Conservation (phyloP, 768 basidiomycete species). For the Gyrodon lividus region DNA sequence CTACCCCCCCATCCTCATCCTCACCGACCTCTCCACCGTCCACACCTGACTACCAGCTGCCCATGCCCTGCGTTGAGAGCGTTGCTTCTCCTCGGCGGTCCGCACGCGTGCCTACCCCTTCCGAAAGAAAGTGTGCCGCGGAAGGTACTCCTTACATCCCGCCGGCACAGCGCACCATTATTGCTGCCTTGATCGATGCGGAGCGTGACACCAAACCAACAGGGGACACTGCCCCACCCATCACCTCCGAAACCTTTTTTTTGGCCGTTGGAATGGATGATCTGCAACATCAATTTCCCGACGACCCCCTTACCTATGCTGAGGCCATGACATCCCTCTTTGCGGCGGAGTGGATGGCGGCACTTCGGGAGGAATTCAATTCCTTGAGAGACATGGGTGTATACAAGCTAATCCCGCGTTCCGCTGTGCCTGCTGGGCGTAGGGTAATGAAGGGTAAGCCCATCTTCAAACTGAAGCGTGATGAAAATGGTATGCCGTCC, state of each 20-base stretch:
- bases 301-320: slow-evolving; percentile 16
- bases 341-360: slow-evolving; percentile 19
- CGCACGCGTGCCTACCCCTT: too few species aligned
- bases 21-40: too few species aligned
- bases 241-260: neutral
- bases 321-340: slow-evolving; percentile 21
- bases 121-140: too few species aligned
- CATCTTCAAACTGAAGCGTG: slow-evolving; percentile 29
- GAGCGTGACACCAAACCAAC: too few species aligned
- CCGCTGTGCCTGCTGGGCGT: slow-evolving; percentile 17
- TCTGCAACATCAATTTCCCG: slow-evolving; percentile 5
- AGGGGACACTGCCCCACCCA: too few species aligned
- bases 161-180: too few species aligned
- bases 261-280: neutral
- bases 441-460: slow-evolving; percentile 23
- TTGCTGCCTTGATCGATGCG: too few species aligned
- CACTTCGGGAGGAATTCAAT: slow-evolving; percentile 20
- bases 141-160: too few species aligned
- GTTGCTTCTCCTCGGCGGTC: too few species aligned
- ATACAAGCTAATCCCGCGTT: slow-evolving; percentile 18
- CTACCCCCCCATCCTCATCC: neutral
- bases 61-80: too few species aligned
- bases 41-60: too few species aligned
- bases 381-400: slow-evolving; percentile 14
- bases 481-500: slow-evolving; percentile 8